Evolutionary conservation across 2,329 filamentous ascomycete genomes (phyloP).

Genomic region (Aspergillus sp.): DNA sequence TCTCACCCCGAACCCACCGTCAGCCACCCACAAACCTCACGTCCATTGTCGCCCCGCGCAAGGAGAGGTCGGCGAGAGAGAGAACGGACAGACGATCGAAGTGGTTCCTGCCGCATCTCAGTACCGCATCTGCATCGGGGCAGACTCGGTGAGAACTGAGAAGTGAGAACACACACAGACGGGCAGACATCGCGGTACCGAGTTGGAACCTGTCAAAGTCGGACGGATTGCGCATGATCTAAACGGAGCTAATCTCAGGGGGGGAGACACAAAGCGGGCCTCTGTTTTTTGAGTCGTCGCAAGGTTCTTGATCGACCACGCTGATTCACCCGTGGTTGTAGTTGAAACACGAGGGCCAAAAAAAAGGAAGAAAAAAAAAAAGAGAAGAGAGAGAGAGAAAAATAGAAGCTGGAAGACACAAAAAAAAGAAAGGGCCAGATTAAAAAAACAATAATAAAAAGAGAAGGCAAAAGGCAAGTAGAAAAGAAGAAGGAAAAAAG

Average conservation of each 20-base stretch:
- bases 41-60: not conserved
- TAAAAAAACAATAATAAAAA: not conserved
- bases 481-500: not conserved
- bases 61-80: too few relatives aligned
- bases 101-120: too few relatives aligned
- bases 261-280: constrained; percentile 13
- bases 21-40: not conserved
- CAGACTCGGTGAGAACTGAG: not conserved
- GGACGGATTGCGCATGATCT: too few relatives aligned
- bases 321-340: constrained; percentile 16
- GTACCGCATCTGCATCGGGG: not conserved
- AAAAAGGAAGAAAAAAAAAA: not conserved
- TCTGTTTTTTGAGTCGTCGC: constrained; percentile 12
- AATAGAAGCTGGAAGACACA: too few relatives aligned
- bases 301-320: constrained; percentile 10
- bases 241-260: constrained; percentile 10
- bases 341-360: not conserved
- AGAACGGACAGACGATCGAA: too few relatives aligned
- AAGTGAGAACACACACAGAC: too few relatives aligned
- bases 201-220: not conserved
- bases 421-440: not conserved
- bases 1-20: too few relatives aligned
- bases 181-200: not conserved
- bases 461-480: not conserved
- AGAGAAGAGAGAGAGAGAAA: too few relatives aligned